Conservation (phyloP, 768 basidiomycete genomes). For the Cyclocybe aegerita region DNA sequence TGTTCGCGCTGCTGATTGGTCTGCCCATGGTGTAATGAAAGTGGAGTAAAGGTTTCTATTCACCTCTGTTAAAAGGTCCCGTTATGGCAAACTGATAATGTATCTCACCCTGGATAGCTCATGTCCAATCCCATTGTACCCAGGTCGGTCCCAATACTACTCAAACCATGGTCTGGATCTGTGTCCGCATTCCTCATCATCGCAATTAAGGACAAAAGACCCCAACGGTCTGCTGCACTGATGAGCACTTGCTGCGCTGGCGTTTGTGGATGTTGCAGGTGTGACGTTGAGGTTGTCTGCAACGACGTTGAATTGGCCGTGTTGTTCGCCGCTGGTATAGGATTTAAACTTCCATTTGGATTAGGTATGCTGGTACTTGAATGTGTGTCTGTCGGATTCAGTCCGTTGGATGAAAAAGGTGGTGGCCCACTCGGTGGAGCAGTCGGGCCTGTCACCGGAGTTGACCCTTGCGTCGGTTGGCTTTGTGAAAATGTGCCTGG, state of each 20-base stretch:
- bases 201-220: constrained; percentile 80
- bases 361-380: constrained; percentile 27
- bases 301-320: constrained; percentile 31
- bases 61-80: constrained; percentile 14
- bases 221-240: constrained; percentile 95
- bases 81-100: constrained; percentile 6
- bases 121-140: constrained; percentile 92
- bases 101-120: constrained; percentile 73
- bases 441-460: constrained; percentile 24
- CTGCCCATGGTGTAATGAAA: constrained; percentile 96
- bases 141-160: constrained; percentile 87
- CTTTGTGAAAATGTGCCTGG: constrained; percentile 22
- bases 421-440: constrained; percentile 27
- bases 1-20: constrained; percentile 79
- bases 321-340: constrained; percentile 34
- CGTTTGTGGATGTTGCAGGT: constrained; percentile 67
- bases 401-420: constrained; percentile 36
- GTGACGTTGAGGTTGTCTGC: constrained; percentile 31
- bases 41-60: constrained; percentile 82
- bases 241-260: constrained; percentile 93
- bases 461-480: constrained; percentile 25
- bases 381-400: constrained; percentile 30
- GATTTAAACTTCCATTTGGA: constrained; percentile 33
- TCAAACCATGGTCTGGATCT: constrained; percentile 79
- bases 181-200: constrained; percentile 78